Evolutionary conservation across 371 early-diverging fungal genomes (phyloP).

Genomic region (Chytridium lagenaria): DNA sequence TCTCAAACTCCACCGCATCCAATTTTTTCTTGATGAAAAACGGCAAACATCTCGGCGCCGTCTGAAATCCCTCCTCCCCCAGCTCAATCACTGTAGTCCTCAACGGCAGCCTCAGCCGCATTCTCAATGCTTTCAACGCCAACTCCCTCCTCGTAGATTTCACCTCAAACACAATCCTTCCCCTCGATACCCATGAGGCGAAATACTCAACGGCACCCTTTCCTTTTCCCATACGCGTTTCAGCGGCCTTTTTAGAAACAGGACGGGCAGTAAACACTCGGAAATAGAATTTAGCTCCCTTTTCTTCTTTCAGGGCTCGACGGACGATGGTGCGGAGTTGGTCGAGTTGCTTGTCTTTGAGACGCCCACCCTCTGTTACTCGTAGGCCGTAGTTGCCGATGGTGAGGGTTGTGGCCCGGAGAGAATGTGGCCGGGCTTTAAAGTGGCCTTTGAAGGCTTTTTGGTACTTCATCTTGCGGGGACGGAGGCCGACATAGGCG

Average conservation of each 20-base stretch:
- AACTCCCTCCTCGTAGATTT: slow-evolving; percentile 61
- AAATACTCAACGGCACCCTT: slow-evolving; percentile 94
- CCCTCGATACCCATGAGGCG: slow-evolving; percentile 88
- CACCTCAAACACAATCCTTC: slow-evolving; percentile 88
- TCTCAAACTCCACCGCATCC: slow-evolving; percentile 30
- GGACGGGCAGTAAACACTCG: slow-evolving; percentile 92
- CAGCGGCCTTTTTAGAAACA: slow-evolving; percentile 89
- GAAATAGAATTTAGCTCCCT: slow-evolving; percentile 83
- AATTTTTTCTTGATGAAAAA: slow-evolving; percentile 45
- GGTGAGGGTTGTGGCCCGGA: slow-evolving; percentile 83
- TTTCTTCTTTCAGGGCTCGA: slow-evolving; percentile 84
- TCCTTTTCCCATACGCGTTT: slow-evolving; percentile 97
- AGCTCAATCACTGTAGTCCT: slow-evolving; percentile 37
- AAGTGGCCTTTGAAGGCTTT: slow-evolving; percentile 91
- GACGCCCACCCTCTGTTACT: slow-evolving; percentile 79
- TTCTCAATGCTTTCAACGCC: slow-evolving; percentile 50
- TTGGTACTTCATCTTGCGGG: slow-evolving; percentile 79
- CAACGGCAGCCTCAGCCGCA: slow-evolving; percentile 46
- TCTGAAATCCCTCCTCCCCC: slow-evolving; percentile 18
- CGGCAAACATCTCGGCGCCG: slow-evolving; percentile 51
- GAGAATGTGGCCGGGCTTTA: slow-evolving; percentile 60
- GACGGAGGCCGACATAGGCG: slow-evolving; percentile 56
- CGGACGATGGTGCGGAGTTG: slow-evolving; percentile 76
- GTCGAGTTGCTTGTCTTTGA: slow-evolving; percentile 84
- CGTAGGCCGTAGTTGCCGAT: slow-evolving; percentile 92